Evolutionary conservation across 176 grass and related monocot genomes (phyloP), one percentile per base, ranked within the genome.

Genomic region (Phragmites australis): DNA sequence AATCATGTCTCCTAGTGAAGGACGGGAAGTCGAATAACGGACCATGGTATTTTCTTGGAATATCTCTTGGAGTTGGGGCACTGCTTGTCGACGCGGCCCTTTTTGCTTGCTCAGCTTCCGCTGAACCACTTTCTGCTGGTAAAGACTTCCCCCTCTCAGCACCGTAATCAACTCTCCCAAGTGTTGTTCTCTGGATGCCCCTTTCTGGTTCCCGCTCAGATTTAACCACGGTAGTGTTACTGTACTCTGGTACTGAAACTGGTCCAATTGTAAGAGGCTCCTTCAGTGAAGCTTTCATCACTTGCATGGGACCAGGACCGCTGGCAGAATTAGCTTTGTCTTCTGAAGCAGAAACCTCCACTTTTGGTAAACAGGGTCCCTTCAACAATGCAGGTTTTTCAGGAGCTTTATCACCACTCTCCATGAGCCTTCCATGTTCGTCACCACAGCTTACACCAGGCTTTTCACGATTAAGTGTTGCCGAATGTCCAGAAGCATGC

Each of bases 21-120:
- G 93, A 95, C 6, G 90, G 90, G 71, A 95, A 95, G 79, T 99
- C 97, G 47, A 99, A 99, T 85, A 99, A 81, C 12, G 96, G 96
- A 19, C 96, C 96, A 77, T 99, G 93, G 56, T 95, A 99, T 69
- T 95, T 95, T 84, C 93, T 93, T 10, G 90, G 65, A 81, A 93
- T 75, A 79, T 94, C 92, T 84, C 32, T 89, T 19, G 88, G 81
- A 84, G 83, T 23, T 56, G 87, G 65, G n/a, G 76, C 70, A 39
- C 75, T 83, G 68, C 79, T 95, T 67, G 93, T 91, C 4, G 84
- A 85, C 16, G 62, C 79, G 73, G 79, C 62, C 83, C 86, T 95
- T 81, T 96, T 95, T n/a, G 83, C 82, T 8, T 91, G 90, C 74
- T 93, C 97, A 23, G 86, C 87, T 65, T 90, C 88, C 23, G 31